These are phyloP conservation scores for Fagopyrum esculentum DNA, from an alignment of 148 eudicot species.

Conservation along the genomic window DNA sequence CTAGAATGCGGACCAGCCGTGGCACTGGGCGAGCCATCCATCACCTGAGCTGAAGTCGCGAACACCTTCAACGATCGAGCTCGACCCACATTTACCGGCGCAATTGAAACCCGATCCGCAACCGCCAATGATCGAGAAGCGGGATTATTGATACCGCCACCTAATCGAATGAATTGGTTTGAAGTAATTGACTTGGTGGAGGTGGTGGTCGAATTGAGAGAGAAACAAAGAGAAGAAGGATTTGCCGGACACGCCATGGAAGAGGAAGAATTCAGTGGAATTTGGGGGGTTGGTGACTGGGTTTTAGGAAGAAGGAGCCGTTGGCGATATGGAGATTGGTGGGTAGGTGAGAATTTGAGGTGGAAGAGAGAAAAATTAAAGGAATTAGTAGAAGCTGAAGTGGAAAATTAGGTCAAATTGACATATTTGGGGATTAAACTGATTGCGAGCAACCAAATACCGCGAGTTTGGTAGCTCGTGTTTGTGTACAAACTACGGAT, in stretches of 20 bases:
- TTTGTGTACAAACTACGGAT: neutral
- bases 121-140: neutral
- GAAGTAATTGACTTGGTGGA: conserved; percentile 23
- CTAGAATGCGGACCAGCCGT: conserved; percentile 20
- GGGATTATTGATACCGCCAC: neutral
- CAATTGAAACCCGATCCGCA: conserved; percentile 9
- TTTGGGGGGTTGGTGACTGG: neutral
- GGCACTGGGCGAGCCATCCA: conserved; percentile 27
- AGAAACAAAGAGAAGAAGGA: conserved; percentile 26
- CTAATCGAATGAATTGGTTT: conserved; percentile 11
- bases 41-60: conserved; percentile 42
- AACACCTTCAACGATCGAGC: conserved; percentile 26
- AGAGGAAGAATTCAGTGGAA: neutral
- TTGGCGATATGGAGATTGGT: neutral
- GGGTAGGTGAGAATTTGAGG: conserved; percentile 7
- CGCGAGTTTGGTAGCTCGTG: neutral
- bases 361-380: neutral
- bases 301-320: neutral
- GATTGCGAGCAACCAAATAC: neutral
- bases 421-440: neutral
- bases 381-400: neutral
- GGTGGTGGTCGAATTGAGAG: conserved; percentile 22
- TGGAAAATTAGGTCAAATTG: neutral
- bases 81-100: neutral
- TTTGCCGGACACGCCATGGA: conserved; percentile 25